phyloP scores from a whole-genome alignment of 2,329 filamentous ascomycete species.

The Eutypella sp. region DNA sequence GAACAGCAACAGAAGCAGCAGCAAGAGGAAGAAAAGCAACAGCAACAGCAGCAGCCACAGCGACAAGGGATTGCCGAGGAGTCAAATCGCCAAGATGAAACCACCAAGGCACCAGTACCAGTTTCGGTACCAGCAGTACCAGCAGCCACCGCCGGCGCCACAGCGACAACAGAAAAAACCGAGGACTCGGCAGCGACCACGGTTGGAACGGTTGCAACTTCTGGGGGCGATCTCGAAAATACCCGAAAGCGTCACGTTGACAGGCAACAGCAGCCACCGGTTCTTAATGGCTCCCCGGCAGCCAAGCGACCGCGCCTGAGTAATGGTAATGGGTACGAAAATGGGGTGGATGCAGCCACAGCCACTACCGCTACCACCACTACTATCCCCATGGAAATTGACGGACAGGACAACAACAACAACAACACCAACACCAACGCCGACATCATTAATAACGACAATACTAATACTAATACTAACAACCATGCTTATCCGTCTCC shows the following conservation, averaged over 20 bases:
- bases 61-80: conserved; percentile 32
- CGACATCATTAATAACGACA: conserved; percentile 32
- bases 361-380: conserved; percentile 21
- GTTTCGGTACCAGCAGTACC: conserved; percentile 12
- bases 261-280: conserved; percentile 36
- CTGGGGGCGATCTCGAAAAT: conserved; percentile 36
- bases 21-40: conserved; percentile 7
- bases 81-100: conserved; percentile 23
- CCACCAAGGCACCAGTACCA: conserved; percentile 7
- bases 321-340: conserved; percentile 61
- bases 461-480: conserved; percentile 33
- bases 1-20: conserved; percentile 17
- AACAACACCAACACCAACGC: conserved; percentile 43
- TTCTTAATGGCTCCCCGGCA: conserved; percentile 52
- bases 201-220: conserved; percentile 14
- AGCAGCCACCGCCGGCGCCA: too few species aligned
- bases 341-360: conserved; percentile 45
- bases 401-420: conserved; percentile 39
- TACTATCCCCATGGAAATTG: conserved; percentile 52
- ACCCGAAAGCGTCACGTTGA: conserved; percentile 48
- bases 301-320: conserved; percentile 55
- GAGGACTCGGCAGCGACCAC: conserved; percentile 28
- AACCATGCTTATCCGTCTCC: conserved; percentile 61
- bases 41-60: conserved; percentile 25
- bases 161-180: conserved; percentile 27